A percentile compares a stretch with the other conserved stretches of the same genome.
phyloP scores from a whole-genome alignment of 1,284 basidiomycete species.

The Dichomitus squalens region DNA sequence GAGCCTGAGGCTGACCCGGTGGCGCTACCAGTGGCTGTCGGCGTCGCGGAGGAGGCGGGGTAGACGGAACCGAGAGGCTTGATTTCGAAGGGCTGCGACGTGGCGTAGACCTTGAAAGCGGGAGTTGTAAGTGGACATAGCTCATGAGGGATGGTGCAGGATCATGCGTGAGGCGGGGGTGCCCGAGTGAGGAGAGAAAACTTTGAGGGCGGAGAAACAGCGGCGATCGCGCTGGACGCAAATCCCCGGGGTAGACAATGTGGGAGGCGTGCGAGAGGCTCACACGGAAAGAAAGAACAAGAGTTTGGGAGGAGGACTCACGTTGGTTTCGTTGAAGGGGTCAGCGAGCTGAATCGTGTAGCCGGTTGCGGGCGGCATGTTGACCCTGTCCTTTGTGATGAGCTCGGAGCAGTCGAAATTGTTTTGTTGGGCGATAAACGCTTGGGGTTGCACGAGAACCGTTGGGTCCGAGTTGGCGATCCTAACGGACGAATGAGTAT shows the following conservation, averaged over 20 bases:
- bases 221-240: too few relatives aligned
- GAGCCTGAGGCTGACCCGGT: slow-evolving; percentile 29
- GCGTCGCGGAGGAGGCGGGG: slow-evolving; percentile 48
- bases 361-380: slow-evolving; percentile 44
- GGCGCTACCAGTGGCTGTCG: slow-evolving; percentile 28
- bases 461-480: slow-evolving; percentile 41
- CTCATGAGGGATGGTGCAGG: neutral
- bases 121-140: neutral
- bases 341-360: slow-evolving; percentile 65
- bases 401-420: slow-evolving; percentile 64
- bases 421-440: slow-evolving; percentile 51
- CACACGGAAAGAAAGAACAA: neutral
- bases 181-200: too few relatives aligned
- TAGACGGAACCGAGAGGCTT: slow-evolving; percentile 64
- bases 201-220: too few relatives aligned
- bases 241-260: too few relatives aligned
- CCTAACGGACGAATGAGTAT: slow-evolving; percentile 31
- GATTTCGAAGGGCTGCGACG: slow-evolving; percentile 67
- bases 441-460: slow-evolving; percentile 37
- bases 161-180: too few relatives aligned
- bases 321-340: slow-evolving; percentile 56
- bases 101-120: slow-evolving; percentile 57
- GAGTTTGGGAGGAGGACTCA: slow-evolving; percentile 29
- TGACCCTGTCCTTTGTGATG: slow-evolving; percentile 50
- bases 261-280: too few relatives aligned